Evolutionary conservation across 2,329 filamentous ascomycete species (phyloP).

Genomic region (Colletotrichum costaricense): DNA sequence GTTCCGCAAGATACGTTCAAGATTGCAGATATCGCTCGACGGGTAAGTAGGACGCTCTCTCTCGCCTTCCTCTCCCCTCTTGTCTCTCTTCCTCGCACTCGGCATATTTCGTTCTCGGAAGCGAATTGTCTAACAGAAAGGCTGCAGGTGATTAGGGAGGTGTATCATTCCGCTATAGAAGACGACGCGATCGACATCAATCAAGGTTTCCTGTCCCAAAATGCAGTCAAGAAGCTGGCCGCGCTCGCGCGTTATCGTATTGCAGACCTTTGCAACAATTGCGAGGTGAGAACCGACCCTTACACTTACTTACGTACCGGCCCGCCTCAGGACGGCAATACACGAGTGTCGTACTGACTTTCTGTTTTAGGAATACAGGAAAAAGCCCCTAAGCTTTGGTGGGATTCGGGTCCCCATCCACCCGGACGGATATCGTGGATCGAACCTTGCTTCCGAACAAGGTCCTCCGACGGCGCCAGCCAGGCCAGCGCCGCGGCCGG

Average conservation of each 20-base stretch:
- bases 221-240: not conserved
- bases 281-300: not conserved
- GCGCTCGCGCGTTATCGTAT: not conserved
- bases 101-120: too few species aligned
- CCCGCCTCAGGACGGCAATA: not conserved
- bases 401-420: too few species aligned
- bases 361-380: not conserved
- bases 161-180: too few species aligned
- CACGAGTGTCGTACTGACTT: not conserved
- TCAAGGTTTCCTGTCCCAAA: not conserved
- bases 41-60: conserved; percentile 40
- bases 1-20: conserved; percentile 41
- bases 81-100: too few species aligned
- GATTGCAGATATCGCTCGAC: conserved; percentile 42
- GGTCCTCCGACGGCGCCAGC: not conserved
- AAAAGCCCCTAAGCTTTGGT: not conserved
- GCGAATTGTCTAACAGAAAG: not conserved
- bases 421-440: too few species aligned
- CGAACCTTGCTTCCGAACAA: not conserved
- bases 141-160: conserved; percentile 6
- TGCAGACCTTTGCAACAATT: not conserved
- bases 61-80: not conserved
- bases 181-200: not conserved
- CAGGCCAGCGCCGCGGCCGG: not conserved
- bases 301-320: not conserved